phyloP scores from a whole-genome alignment of 176 grass and related monocot genomes.

The Triticum monococcum region DNA sequence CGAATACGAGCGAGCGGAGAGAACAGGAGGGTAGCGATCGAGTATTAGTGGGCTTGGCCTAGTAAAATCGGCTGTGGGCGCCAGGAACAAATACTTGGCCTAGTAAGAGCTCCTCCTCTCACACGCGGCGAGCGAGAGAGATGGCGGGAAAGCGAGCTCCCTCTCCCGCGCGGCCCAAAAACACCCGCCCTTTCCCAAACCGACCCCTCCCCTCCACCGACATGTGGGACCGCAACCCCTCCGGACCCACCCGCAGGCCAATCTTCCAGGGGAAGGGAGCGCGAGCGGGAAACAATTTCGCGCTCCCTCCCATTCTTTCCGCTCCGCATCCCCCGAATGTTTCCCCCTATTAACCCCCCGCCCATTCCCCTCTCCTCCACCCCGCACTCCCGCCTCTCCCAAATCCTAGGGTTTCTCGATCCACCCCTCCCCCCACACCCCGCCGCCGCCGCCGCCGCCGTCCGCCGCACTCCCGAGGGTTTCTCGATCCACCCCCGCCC shows the following conservation, averaged over 20 bases:
- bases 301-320: conserved; percentile 21
- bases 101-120: too few relatives aligned
- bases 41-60: too few relatives aligned
- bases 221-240: rapidly evolving
- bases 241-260: background rate
- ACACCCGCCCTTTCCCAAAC: conserved; percentile 6
- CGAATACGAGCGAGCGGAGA: too few relatives aligned
- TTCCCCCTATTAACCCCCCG: conserved; percentile 4
- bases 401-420: background rate
- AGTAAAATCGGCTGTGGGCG: too few relatives aligned
- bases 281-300: conserved; percentile 24
- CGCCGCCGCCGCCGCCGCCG: too few relatives aligned
- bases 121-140: background rate
- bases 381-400: background rate
- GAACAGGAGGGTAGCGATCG: too few relatives aligned
- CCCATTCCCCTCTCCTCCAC: background rate
- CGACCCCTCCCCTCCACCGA: background rate
- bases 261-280: conserved; percentile 21
- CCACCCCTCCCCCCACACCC: too few relatives aligned
- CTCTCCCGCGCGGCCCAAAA: conserved; percentile 27
- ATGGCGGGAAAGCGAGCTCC: conserved; percentile 26
- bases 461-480: background rate
- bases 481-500: background rate
- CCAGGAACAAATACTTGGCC: too few relatives aligned
- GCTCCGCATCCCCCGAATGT: background rate